These are phyloP conservation scores for Theileria annulata DNA, from an alignment of 169 alveolate species.

Conservation along the genomic window DNA sequence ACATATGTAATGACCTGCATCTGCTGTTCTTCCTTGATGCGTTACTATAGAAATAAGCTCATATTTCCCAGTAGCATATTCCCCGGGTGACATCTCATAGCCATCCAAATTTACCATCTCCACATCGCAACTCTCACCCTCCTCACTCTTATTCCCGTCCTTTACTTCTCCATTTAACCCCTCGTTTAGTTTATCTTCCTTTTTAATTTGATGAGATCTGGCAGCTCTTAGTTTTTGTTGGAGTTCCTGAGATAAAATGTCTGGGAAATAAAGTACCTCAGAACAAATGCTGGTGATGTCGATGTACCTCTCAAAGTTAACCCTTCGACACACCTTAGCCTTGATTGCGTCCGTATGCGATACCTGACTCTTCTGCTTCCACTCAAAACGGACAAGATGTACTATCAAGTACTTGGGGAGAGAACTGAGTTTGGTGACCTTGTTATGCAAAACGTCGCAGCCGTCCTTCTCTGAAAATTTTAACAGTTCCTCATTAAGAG, in stretches of 20 bases:
- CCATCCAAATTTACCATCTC: conserved; percentile 28
- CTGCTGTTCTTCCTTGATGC: conserved; percentile 97
- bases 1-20: conserved; percentile 96
- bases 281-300: conserved; percentile 91
- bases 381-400: conserved; percentile 94
- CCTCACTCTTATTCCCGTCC: conserved; percentile 27
- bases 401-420: conserved; percentile 91
- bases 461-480: conserved; percentile 81
- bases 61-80: conserved; percentile 87
- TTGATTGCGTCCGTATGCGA: conserved; percentile 88
- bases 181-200: conserved; percentile 14
- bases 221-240: conserved; percentile 15
- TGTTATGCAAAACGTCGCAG: conserved; percentile 83
- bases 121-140: not conserved
- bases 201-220: not conserved
- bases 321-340: conserved; percentile 93
- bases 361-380: conserved; percentile 86
- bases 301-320: conserved; percentile 88
- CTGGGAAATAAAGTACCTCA: conserved; percentile 81
- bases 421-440: conserved; percentile 81
- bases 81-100: conserved; percentile 57
- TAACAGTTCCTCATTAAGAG: conserved; percentile 85
- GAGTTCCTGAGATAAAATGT: conserved; percentile 73
- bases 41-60: conserved; percentile 92
- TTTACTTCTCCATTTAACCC: conserved; percentile 19